Evolutionary conservation across 768 basidiomycete genomes (phyloP).

Genomic region (Suillus occidentalis): DNA sequence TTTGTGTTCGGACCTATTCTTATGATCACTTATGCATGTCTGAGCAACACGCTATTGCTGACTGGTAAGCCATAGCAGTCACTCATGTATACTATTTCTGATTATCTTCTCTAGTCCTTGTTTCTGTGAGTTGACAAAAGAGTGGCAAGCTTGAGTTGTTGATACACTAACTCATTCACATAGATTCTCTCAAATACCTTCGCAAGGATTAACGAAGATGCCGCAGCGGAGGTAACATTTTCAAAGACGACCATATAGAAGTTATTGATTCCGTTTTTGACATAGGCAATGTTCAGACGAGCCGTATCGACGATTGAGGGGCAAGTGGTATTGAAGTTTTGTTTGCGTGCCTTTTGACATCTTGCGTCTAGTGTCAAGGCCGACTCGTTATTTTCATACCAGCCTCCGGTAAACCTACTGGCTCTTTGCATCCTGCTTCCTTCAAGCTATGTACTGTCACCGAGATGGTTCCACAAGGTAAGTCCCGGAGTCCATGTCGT

Average conservation of each 20-base stretch:
- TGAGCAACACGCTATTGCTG: conserved; percentile 89
- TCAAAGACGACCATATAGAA: background rate
- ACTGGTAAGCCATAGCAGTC: conserved; percentile 57
- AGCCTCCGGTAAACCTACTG: conserved; percentile 88
- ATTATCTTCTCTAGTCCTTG: conserved; percentile 53
- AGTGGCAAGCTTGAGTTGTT: conserved; percentile 12
- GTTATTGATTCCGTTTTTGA: conserved; percentile 1
- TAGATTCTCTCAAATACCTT: conserved; percentile 96
- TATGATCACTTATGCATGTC: conserved; percentile 87
- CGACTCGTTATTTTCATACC: conserved; percentile 91
- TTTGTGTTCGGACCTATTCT: conserved; percentile 87
- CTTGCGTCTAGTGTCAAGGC: conserved; percentile 67
- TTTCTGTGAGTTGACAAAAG: conserved; percentile 55
- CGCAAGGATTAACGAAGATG: conserved; percentile 89
- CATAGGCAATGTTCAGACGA: conserved; percentile 89
- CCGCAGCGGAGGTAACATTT: conserved; percentile 74
- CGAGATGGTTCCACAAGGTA: conserved; percentile 98
- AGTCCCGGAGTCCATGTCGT: conserved; percentile 12
- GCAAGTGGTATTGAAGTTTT: conserved; percentile 37
- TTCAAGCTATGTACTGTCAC: conserved; percentile 78
- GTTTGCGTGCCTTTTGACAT: conserved; percentile 12
- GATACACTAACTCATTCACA: conserved; percentile 17
- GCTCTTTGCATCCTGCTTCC: conserved; percentile 89
- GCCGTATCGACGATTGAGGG: conserved; percentile 95
- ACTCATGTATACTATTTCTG: conserved; percentile 3